Base-by-base conservation (phyloP, 139 green algal genomes). In the Chlorokybus atmophyticus region DNA sequence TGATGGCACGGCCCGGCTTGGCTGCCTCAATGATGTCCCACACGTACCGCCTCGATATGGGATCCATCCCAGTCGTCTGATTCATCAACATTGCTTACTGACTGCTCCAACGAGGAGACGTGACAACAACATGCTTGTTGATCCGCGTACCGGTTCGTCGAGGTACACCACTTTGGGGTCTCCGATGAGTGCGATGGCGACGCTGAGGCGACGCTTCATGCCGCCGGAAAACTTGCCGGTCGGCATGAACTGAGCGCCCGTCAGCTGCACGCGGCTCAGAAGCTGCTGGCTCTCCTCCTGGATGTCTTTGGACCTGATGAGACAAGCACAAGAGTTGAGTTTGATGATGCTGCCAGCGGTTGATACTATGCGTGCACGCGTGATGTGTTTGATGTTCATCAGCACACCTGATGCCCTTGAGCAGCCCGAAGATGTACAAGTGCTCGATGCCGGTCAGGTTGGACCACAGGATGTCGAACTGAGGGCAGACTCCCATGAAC, bases 391-490 rank as follows among this genome's bases (percentile, higher is more conserved):
- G n/a, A n/a, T n/a, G n/a, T n/a, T n/a, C n/a, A n/a, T n/a, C n/a
- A n/a, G n/a, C n/a, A n/a, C n/a, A n/a, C n/a, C n/a, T n/a, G n/a
- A n/a, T 1, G 70, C 80, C 86, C 75, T 94, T 93, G 58, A 97
- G 72, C 25, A 71, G 47, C 4, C 79, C 85, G 60, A 90, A 96
- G 24, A 97, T 76, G n/a, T 60, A 23, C 19, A 97, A 68, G 79
- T 97, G 90, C 75, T 97, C 90, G 0, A 27, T 29, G 1, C 83
- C 90, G 1, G 77, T 89, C 3, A 98, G 79, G 54, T 82, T 75
- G 32, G 67, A 63, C 90, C 90, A 98, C 32, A 94, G 81, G 32
- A 96, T 79, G 60, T 97, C 88, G 65, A 96, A 96, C 73, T 97
- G 88, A 1, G 84, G 87, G 66, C 88, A 95, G 24, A 96, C 64